Evolutionary conservation across 2,329 filamentous ascomycete genomes (phyloP).

Genomic region (Aureobasidium musti): DNA sequence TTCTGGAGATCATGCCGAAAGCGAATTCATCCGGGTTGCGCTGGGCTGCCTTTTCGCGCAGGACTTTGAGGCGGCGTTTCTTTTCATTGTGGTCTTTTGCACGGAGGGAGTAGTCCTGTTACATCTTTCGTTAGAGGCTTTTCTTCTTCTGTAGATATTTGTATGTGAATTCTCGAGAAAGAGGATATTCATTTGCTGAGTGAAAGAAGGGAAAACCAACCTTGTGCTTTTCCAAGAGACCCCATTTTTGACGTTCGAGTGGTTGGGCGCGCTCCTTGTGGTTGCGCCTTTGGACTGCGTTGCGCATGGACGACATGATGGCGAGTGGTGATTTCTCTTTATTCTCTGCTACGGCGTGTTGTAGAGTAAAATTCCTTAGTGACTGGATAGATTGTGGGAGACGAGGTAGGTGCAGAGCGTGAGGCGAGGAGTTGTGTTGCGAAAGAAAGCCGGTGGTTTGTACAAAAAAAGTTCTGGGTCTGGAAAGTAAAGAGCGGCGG

Average conservation of each 20-base stretch:
- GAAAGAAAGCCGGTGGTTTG: neutral
- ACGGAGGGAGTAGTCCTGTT: conserved; percentile 64
- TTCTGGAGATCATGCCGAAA: conserved; percentile 63
- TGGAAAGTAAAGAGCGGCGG: conserved; percentile 1
- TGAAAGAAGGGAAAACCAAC: conserved; percentile 44
- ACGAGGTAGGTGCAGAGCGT: neutral
- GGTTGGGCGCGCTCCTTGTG: conserved; percentile 91
- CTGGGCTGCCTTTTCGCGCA: conserved; percentile 61
- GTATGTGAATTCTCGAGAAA: neutral
- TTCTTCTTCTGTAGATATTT: neutral
- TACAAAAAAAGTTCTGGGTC: neutral
- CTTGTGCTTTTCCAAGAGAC: conserved; percentile 95
- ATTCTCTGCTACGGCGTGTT: neutral
- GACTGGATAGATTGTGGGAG: neutral
- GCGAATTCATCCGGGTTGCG: conserved; percentile 68
- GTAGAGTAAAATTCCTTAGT: neutral
- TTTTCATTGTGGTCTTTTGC: conserved; percentile 65
- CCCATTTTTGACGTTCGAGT: conserved; percentile 77
- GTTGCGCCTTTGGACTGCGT: conserved; percentile 73
- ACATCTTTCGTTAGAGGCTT: neutral
- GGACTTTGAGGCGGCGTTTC: conserved; percentile 59
- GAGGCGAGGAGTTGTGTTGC: neutral
- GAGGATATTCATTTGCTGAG: neutral
- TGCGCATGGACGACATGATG: conserved; percentile 60
- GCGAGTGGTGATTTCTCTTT: neutral